phyloP scores from a whole-genome alignment of 108 stramenopile species.

The Skeletonema costatum region DNA sequence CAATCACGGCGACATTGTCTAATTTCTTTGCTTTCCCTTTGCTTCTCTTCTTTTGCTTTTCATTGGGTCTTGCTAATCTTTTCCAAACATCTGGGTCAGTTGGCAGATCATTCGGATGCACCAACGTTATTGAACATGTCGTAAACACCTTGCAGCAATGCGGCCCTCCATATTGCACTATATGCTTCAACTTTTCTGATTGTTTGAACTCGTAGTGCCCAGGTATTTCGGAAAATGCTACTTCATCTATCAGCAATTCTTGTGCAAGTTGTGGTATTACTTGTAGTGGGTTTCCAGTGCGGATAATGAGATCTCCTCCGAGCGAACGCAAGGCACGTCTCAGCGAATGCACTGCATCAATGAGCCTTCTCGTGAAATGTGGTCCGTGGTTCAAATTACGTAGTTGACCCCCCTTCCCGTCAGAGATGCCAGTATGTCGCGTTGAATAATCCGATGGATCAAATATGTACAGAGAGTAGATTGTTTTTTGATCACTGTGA shows the following conservation, averaged over 20 bases:
- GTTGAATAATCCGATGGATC: conserved; percentile 45
- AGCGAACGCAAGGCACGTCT: conserved; percentile 26
- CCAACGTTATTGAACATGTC: conserved; percentile 49
- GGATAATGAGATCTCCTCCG: conserved; percentile 58
- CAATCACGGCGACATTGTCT: background rate
- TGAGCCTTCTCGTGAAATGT: conserved; percentile 41
- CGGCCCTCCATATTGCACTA: background rate
- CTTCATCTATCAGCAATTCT: conserved; percentile 41
- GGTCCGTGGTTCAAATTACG: conserved; percentile 50
- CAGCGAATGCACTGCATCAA: conserved; percentile 56
- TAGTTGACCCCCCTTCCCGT: conserved; percentile 16
- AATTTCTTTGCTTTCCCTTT: conserved; percentile 36
- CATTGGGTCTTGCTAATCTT: conserved; percentile 44
- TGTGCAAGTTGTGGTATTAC: conserved; percentile 46
- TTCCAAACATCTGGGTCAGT: conserved; percentile 43
- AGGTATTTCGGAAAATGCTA: conserved; percentile 61
- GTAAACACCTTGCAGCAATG: conserved; percentile 27
- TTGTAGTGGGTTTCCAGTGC: conserved; percentile 47
- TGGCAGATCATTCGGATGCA: conserved; percentile 70
- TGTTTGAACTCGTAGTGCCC: conserved; percentile 53
- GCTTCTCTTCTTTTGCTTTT: conserved; percentile 38
- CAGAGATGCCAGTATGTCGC: conserved; percentile 41
- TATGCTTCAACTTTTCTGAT: conserved; percentile 30
- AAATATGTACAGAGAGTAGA: conserved; percentile 60
- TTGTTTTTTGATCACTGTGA: conserved; percentile 2